Evolutionary conservation across 768 basidiomycete genomes (phyloP).

Genomic region (Kwoniella dejecticola): DNA sequence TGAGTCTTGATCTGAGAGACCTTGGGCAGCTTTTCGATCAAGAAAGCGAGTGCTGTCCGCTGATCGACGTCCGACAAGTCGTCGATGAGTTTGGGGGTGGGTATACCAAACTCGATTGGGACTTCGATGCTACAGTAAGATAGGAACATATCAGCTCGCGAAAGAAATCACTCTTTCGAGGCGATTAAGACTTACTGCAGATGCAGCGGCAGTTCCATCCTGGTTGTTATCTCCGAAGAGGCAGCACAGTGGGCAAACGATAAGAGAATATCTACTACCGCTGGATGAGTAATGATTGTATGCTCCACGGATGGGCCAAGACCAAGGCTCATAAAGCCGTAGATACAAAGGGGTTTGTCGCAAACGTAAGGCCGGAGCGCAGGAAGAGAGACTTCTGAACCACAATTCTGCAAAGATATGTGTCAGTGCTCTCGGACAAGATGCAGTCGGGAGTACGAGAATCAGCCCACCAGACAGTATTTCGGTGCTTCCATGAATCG

Average conservation of each 20-base stretch:
- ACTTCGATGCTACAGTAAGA: conserved; percentile 27
- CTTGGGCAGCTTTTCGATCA: conserved; percentile 35
- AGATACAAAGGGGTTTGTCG: conserved; percentile 34
- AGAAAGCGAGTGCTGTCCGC: conserved; percentile 26
- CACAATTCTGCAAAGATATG: conserved; percentile 34
- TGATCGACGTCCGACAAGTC: conserved; percentile 8
- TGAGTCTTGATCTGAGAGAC: conserved; percentile 27
- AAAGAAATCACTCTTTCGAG: no score
- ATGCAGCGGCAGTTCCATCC: conserved; percentile 35
- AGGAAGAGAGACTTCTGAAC: conserved; percentile 25
- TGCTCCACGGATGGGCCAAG: conserved; percentile 42
- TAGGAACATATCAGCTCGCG: background rate
- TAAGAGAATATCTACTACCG: conserved; percentile 37
- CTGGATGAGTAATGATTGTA: conserved; percentile 34
- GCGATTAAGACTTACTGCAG: conserved; percentile 25
- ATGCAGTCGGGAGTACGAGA: background rate
- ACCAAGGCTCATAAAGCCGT: conserved; percentile 39
- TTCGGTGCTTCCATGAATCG: conserved; percentile 34
- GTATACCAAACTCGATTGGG: conserved; percentile 20
- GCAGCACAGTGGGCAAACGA: conserved; percentile 39
- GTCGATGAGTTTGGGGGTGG: conserved; percentile 22
- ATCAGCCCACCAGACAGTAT: conserved; percentile 37
- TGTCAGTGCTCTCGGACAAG: no score
- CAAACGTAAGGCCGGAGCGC: conserved; percentile 41
- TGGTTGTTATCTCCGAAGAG: conserved; percentile 7